Evolutionary conservation across 169 alveolate species (phyloP).

Genomic region (Plasmodium cynomolgi): DNA sequence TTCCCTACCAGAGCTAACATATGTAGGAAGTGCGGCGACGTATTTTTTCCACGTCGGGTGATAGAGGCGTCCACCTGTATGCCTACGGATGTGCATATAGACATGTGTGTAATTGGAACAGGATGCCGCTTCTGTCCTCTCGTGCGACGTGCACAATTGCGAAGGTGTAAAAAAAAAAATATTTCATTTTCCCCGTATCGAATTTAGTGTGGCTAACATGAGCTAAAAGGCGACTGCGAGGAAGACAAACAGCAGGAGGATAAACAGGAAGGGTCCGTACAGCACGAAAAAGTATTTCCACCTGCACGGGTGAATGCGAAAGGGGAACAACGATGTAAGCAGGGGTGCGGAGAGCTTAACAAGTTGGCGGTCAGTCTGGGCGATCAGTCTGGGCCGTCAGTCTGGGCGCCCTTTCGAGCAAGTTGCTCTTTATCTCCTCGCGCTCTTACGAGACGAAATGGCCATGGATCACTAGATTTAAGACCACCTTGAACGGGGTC

Average conservation of each 20-base stretch:
- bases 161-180: neutral
- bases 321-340: neutral
- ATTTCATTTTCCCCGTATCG: neutral
- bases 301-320: neutral
- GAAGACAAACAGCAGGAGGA: slow-evolving; percentile 23
- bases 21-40: neutral
- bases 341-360: neutral
- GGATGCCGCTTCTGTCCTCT: neutral
- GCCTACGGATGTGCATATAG: neutral
- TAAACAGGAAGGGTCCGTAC: slow-evolving; percentile 35
- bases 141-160: neutral
- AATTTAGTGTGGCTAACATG: neutral
- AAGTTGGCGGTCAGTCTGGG: neutral
- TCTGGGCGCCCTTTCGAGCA: neutral
- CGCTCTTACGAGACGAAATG: slow-evolving; percentile 43
- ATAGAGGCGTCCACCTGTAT: neutral
- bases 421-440: neutral
- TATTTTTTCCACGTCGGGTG: neutral
- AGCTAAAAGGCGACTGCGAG: slow-evolving; percentile 8
- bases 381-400: neutral
- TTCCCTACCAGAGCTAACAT: neutral
- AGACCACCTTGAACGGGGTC: slow-evolving; percentile 46
- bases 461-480: slow-evolving; percentile 25
- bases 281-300: slow-evolving; percentile 40
- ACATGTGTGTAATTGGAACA: neutral